These are phyloP conservation scores for Nakazawaea wyomingensis DNA, from an alignment of 805 yeast genomes.

Conservation along the genomic window DNA sequence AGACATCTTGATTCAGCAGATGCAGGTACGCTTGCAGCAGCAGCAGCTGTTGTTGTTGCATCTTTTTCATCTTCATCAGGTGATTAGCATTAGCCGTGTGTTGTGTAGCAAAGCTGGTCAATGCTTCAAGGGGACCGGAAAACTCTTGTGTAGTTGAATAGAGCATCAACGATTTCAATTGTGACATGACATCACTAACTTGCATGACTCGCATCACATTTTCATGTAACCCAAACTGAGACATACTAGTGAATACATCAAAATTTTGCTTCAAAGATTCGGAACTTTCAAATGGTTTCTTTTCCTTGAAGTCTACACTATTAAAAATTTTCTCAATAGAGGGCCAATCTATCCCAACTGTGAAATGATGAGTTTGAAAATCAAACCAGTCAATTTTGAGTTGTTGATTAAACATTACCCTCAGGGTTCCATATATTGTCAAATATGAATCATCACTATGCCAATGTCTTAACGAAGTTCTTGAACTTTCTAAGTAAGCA, in stretches of 20 bases:
- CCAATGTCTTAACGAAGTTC: constrained; percentile 42
- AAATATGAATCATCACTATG: constrained; percentile 70
- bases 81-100: constrained; percentile 16
- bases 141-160: constrained; percentile 15
- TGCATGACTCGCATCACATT: constrained; percentile 67
- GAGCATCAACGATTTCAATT: constrained; percentile 56
- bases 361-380: constrained; percentile 41
- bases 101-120: constrained; percentile 28
- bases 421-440: constrained; percentile 54
- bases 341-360: constrained; percentile 42
- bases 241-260: constrained; percentile 41
- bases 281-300: constrained; percentile 9
- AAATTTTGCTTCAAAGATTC: constrained; percentile 23
- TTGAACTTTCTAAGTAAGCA: constrained; percentile 47
- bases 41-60: constrained; percentile 17
- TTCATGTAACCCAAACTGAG: constrained; percentile 59
- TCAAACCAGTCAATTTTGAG: constrained; percentile 72
- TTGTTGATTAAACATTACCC: constrained; percentile 56
- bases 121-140: constrained; percentile 45
- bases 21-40: constrained; percentile 17
- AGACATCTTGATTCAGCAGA: constrained; percentile 13
- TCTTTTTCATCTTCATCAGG: constrained; percentile 22
- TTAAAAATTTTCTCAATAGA: constrained; percentile 37
- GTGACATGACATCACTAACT: constrained; percentile 73
- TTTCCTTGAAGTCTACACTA: constrained; percentile 22